Percentiles rank a stretch among this genome's conserved stretches.
These are phyloP conservation scores for Pharnaceum exiguum DNA, from an alignment of 148 eudicot species.

Conservation along the genomic window DNA sequence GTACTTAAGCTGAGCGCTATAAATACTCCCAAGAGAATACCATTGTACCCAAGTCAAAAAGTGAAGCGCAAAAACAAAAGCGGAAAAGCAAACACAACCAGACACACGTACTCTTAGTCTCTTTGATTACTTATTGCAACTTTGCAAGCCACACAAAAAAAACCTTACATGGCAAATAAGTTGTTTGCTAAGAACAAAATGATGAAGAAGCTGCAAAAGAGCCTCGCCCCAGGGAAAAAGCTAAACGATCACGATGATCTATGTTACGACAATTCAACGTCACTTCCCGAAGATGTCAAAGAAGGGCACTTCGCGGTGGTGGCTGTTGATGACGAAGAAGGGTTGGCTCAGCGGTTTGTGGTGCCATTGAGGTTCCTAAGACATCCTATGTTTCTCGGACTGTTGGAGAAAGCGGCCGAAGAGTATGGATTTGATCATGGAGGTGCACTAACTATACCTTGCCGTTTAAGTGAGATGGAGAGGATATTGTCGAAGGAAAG, in stretches of 20 bases:
- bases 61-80: no score
- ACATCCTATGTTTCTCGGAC: conserved; percentile 41
- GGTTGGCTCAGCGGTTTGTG: conserved; percentile 33
- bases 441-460: conserved; percentile 61
- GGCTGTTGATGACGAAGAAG: conserved; percentile 34
- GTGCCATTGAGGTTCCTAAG: conserved; percentile 49
- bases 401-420: conserved; percentile 67
- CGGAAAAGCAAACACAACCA: neutral
- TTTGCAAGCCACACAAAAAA: neutral
- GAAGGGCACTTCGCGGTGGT: conserved; percentile 79
- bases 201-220: conserved; percentile 45
- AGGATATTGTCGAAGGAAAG: conserved; percentile 31
- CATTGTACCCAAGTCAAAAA: no score
- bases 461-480: conserved; percentile 45
- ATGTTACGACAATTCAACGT: neutral
- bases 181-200: conserved; percentile 15
- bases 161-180: conserved; percentile 19
- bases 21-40: no score
- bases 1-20: no score
- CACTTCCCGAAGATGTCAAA: conserved; percentile 51
- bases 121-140: no score
- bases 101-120: no score
- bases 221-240: conserved; percentile 35
- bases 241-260: neutral
- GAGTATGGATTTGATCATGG: conserved; percentile 63